Evolutionary conservation across 805 yeast genomes (phyloP), one percentile per base, ranked within the genome.

Genomic region (Saccharomycopsis synnaedendra): DNA sequence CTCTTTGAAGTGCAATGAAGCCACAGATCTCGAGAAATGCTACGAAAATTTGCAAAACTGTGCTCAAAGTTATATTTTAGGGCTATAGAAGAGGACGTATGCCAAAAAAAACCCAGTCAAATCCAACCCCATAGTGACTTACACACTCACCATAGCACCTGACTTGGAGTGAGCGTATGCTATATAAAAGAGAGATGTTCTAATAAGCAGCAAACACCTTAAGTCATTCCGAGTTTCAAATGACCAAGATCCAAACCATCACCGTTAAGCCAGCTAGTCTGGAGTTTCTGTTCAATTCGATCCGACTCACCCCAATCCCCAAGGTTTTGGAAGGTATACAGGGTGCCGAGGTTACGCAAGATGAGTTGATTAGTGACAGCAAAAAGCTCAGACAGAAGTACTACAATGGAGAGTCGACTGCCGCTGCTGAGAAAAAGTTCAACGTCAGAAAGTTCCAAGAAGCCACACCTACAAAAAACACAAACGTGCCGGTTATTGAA

Each of bases 361-460:
- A 38, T 10, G 34, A 42, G n/a, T 35, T 41, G 27, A 32, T 46
- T 7, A 32, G 41, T n/a, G 49, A 45, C 32, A 32, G 46, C 5
- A 29, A 42, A 11, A 4, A 27, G 6, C 38, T 49, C 10, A 45
- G 52, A 46, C 6, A 35, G 9, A 41, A 27, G 19, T 48, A 45
- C 30, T n/a, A 10, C n/a, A 31, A 31, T 6, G 10, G 28, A 7
- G 44, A n/a, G 10, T 29, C 39, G 9, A 19, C 45, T 6, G 46
- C 48, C 5, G 47, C 47, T 29, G 38, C 37, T 11, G 45, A 49
- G 8, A 42, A 49, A 7, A 61, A 60, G 48, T 63, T 58, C 50
- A 62, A 63, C 39, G 50, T 64, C 11, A 52, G 65, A 36, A 62
- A 64, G 2, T 64, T 65, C 45, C 29, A 45, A 27, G 61, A 64